Evolutionary conservation across 1,284 basidiomycete species (phyloP).

Genomic region (Ganoderma resinaceum): DNA sequence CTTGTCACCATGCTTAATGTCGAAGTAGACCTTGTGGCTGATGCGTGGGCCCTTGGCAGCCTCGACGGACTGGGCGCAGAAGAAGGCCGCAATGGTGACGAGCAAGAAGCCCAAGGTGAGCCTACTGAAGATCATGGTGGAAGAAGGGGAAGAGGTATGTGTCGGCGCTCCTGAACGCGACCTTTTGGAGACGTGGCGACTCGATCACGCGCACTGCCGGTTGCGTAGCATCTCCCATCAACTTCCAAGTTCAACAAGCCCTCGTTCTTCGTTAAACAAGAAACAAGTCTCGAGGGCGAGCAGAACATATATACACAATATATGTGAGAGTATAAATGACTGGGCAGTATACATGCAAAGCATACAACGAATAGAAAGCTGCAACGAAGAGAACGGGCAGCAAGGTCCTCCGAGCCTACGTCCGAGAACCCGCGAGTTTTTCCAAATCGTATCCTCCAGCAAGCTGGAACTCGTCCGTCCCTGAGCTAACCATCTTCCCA

Average conservation of each 20-base stretch:
- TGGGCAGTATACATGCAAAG: background rate
- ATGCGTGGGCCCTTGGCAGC: conserved; percentile 85
- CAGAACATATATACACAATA: background rate
- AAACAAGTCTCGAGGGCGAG: background rate
- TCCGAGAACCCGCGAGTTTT: conserved; percentile 55
- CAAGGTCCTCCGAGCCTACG: conserved; percentile 18
- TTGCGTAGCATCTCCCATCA: conserved; percentile 3
- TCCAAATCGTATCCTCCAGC: conserved; percentile 73
- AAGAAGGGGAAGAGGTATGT: conserved; percentile 25
- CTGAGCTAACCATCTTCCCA: conserved; percentile 80
- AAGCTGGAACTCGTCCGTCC: conserved; percentile 85
- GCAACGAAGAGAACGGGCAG: background rate
- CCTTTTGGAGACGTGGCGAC: conserved; percentile 27
- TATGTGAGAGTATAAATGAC: background rate
- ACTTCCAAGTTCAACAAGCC: too few species aligned
- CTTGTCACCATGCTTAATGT: conserved; percentile 89
- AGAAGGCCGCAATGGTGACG: conserved; percentile 71
- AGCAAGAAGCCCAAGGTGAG: conserved; percentile 67
- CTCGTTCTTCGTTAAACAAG: background rate
- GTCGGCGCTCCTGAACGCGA: conserved; percentile 10
- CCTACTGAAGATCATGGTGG: conserved; percentile 58
- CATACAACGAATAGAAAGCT: background rate
- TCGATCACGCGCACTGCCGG: conserved; percentile 17
- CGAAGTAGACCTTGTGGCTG: conserved; percentile 93
- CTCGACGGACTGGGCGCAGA: conserved; percentile 71